phyloP scores from a whole-genome alignment of 805 yeast species.

The Starmera quercuum region DNA sequence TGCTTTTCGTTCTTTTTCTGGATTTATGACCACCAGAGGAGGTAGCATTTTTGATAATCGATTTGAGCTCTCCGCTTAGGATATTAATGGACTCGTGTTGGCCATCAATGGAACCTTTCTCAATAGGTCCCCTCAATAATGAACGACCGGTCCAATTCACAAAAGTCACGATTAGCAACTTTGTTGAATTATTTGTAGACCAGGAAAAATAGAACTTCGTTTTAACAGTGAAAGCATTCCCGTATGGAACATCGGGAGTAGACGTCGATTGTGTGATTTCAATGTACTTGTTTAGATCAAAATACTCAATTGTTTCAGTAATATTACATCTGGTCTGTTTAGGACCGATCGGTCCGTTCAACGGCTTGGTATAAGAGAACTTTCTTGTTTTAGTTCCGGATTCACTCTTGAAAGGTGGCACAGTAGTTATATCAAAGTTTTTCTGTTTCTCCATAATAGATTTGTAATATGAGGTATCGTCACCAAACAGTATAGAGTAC shows the following conservation, averaged over 20 bases:
- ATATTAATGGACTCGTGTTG: conserved; percentile 51
- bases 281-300: conserved; percentile 49
- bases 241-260: conserved; percentile 95
- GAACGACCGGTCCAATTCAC: conserved; percentile 70
- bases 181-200: conserved; percentile 49
- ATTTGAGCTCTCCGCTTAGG: conserved; percentile 34
- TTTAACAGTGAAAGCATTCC: conserved; percentile 55
- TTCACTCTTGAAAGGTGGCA: conserved; percentile 33
- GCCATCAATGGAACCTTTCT: conserved; percentile 68
- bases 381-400: conserved; percentile 29
- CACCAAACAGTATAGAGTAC: conserved; percentile 52
- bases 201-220: conserved; percentile 58
- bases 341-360: conserved; percentile 84
- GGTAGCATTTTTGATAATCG: conserved; percentile 20
- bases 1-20: conserved; percentile 12
- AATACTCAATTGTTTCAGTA: conserved; percentile 49
- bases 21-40: conserved; percentile 7
- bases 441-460: conserved; percentile 48
- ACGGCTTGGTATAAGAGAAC: conserved; percentile 65
- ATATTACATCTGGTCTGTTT: conserved; percentile 72
- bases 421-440: conserved; percentile 44
- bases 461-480: conserved; percentile 41
- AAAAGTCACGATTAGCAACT: conserved; percentile 44
- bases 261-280: conserved; percentile 52
- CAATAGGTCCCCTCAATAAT: conserved; percentile 71